Evolutionary conservation across 352 stramenopile species (phyloP), one percentile per base, ranked within the genome.

Genomic region (Globisporangium spinosum): DNA sequence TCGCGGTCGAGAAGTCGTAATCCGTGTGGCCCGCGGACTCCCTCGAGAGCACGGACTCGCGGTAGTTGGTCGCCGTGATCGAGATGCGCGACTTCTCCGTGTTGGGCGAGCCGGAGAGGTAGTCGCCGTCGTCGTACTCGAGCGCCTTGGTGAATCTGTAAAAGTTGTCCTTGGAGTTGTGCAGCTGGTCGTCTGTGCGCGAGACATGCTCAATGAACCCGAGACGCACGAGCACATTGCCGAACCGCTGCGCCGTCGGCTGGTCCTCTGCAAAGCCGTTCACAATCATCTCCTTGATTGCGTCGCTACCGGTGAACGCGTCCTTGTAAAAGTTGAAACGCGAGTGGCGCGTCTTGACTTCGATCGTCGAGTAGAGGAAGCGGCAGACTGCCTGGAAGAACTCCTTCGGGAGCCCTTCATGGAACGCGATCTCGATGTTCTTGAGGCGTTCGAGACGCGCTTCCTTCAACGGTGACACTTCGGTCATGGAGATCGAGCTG

Each of bases 311-410:
- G 1, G 86, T 85, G 70, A 95, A 95, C 10, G 86, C 72, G 70
- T 95, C 88, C 70, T 95, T 95, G 79, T 90, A 92, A 62, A 93
- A 93, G 65, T 90, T 93, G 72, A 95, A 93, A 10, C 83, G 80
- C 61, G 86, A 90, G 69, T 94, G 85, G 17, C 85, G 78, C 7
- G 85, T 93, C 79, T 94, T 94, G 66, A 93, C 65, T 58, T 95
- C 88, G 40, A 95, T 62, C 7, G 77, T 80, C n/a, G 82, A 78
- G 49, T 89, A 76, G 32, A 95, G 73, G 67, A 93, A 95, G 12
- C 88, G 85, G 23, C 74, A 75, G 9, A 95, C 67, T 12, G 83
- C 77, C 66, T 85, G 76, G 68, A 90, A 95, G 66, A 95, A 95
- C 65, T 93, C 84, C 34, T 77, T 84, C 3, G 88, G 84, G 0